phyloP scores from a whole-genome alignment of 75 land plant genomes.

The Pinus albicaulis region DNA sequence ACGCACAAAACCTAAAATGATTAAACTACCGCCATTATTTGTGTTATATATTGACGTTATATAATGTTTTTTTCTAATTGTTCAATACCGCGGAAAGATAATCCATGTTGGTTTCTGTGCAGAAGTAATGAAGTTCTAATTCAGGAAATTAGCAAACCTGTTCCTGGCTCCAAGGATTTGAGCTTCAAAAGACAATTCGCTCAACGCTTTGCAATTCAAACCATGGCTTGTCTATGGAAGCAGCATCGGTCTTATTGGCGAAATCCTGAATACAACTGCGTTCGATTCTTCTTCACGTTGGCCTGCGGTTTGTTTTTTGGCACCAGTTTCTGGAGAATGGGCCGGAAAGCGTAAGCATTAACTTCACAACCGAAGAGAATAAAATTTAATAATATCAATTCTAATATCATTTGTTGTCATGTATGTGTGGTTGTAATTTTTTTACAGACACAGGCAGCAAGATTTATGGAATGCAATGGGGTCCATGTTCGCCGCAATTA shows the following conservation, averaged over 20 bases:
- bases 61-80: background rate
- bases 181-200: slow-evolving; percentile 60
- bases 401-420: no score
- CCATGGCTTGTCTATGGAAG: slow-evolving; percentile 53
- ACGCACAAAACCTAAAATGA: no score
- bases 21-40: no score
- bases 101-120: background rate
- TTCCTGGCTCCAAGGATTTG: slow-evolving; percentile 57
- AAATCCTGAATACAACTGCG: slow-evolving; percentile 64
- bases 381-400: no score
- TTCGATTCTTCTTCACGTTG: slow-evolving; percentile 58
- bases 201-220: slow-evolving; percentile 43
- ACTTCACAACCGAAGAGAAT: no score
- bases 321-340: slow-evolving; percentile 50
- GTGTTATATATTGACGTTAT: no score
- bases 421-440: no score
- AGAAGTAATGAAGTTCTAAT: slow-evolving; percentile 51
- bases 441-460: slow-evolving; percentile 10
- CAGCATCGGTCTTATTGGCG: slow-evolving; percentile 80
- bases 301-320: slow-evolving; percentile 47
- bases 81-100: background rate
- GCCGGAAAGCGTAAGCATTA: slow-evolving; percentile 31
- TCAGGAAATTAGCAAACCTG: slow-evolving; percentile 57
- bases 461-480: slow-evolving; percentile 22
- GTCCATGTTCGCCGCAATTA: slow-evolving; percentile 24